phyloP scores from a whole-genome alignment of 1,284 basidiomycete species.

The Trichosporon coremiiforme region DNA sequence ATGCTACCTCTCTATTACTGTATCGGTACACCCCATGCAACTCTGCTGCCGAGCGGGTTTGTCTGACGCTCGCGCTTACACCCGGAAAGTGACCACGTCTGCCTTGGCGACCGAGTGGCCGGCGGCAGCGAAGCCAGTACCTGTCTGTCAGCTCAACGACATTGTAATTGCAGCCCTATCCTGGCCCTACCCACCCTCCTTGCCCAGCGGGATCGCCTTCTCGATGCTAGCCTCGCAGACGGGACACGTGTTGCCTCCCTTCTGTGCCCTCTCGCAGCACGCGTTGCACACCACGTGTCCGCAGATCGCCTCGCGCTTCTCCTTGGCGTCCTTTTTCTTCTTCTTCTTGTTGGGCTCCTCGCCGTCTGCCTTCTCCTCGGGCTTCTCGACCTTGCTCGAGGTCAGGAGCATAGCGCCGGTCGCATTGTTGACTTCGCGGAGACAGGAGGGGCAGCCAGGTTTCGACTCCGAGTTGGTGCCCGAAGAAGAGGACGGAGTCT shows the following conservation, averaged over 20 bases:
- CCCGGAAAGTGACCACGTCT: constrained; percentile 47
- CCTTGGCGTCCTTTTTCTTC: constrained; percentile 48
- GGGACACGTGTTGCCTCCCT: constrained; percentile 72
- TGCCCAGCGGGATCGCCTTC: constrained; percentile 58
- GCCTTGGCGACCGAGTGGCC: constrained; percentile 73
- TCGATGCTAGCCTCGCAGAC: constrained; percentile 67
- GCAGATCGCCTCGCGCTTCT: constrained; percentile 59
- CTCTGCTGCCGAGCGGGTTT: too few relatives aligned
- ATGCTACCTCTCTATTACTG: not conserved
- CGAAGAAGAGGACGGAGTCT: not conserved
- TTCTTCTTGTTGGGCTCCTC: constrained; percentile 29
- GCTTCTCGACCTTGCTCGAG: constrained; percentile 34
- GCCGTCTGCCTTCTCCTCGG: constrained; percentile 18
- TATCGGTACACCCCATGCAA: constrained; percentile 1
- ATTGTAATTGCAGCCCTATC: not conserved
- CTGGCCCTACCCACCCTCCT: constrained; percentile 67
- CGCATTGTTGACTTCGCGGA: constrained; percentile 78
- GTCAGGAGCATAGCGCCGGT: constrained; percentile 66
- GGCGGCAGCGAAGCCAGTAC: constrained; percentile 85
- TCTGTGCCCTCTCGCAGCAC: constrained; percentile 78
- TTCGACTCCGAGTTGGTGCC: constrained; percentile 34
- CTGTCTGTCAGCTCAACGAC: constrained; percentile 54
- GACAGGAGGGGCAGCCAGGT: constrained; percentile 85
- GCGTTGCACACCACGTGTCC: constrained; percentile 84
- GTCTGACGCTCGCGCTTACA: constrained; percentile 29